These are phyloP conservation scores for Cardamine chenopodiifolia DNA, from an alignment of 345 rosid genomes.

Conservation along the genomic window DNA sequence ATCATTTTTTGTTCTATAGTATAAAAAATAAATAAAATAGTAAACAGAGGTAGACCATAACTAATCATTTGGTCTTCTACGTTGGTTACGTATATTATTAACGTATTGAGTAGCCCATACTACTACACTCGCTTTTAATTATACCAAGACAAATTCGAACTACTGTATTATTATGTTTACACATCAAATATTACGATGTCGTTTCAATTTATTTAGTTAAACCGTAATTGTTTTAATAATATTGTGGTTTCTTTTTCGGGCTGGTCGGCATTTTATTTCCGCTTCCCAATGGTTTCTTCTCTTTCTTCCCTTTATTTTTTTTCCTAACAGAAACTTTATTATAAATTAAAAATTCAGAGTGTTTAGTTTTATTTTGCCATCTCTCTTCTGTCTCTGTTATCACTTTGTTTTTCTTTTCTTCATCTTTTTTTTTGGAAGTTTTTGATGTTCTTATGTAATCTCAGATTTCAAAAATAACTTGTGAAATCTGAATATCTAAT, in stretches of 20 bases:
- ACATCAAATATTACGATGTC: constrained; percentile 15
- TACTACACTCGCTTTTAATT: constrained; percentile 24
- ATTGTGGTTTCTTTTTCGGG: constrained; percentile 30
- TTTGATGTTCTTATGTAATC: constrained; percentile 28
- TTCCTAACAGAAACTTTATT: not conserved
- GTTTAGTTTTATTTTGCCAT: constrained; percentile 28
- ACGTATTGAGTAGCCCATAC: constrained; percentile 37
- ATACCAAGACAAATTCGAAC: constrained; percentile 39
- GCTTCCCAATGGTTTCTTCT: constrained; percentile 38
- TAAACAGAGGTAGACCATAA: constrained; percentile 35
- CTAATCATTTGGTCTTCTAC: constrained; percentile 45
- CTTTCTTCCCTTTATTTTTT: not conserved
- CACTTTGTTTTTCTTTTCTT: not conserved
- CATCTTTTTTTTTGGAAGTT: not conserved
- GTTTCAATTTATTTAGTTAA: not conserved
- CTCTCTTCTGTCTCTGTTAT: constrained; percentile 27
- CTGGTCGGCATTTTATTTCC: constrained; percentile 45
- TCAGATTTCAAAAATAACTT: constrained; percentile 15
- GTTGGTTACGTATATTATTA: constrained; percentile 8
- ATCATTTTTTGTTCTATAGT: not conserved
- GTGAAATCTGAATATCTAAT: constrained; percentile 4
- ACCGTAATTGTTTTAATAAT: constrained; percentile 20
- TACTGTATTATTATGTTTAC: not conserved
- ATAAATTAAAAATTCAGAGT: constrained; percentile 11
- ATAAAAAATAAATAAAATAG: not conserved